A percentile compares a stretch with the other conserved stretches of the same genome.
These are phyloP conservation scores for Ganoderma lingzhi DNA, from an alignment of 1,284 basidiomycete genomes.

Conservation along the genomic window DNA sequence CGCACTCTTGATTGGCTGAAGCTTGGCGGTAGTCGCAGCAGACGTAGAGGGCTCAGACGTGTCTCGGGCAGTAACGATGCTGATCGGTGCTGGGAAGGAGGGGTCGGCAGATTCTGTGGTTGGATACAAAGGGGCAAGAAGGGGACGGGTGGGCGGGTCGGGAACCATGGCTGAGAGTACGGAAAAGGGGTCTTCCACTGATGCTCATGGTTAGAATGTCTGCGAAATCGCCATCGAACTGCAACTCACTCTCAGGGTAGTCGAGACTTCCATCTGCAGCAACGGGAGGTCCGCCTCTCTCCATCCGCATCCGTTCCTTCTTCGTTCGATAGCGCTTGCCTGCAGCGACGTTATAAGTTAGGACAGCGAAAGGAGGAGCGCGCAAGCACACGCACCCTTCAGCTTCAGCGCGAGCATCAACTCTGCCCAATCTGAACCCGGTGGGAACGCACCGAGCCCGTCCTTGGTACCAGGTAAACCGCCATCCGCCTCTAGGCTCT, in stretches of 20 bases:
- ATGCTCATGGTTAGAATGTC: conserved; percentile 24
- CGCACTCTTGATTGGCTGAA: conserved; percentile 23
- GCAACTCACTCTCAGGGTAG: conserved; percentile 67
- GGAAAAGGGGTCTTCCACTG: conserved; percentile 83
- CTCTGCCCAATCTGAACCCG: conserved; percentile 71
- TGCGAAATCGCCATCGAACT: not conserved
- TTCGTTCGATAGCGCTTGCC: conserved; percentile 82
- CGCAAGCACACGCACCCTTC: conserved; percentile 56
- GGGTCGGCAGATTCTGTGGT: conserved; percentile 40
- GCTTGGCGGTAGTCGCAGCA: conserved; percentile 15
- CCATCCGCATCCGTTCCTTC: conserved; percentile 76
- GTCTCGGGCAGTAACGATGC: conserved; percentile 36
- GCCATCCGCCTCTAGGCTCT: conserved; percentile 71
- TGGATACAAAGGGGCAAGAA: conserved; percentile 63
- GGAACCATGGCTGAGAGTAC: conserved; percentile 69
- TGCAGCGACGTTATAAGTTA: conserved; percentile 37
- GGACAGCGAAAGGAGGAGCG: not conserved
- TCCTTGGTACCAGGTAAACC: conserved; percentile 78
- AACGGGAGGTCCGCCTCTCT: conserved; percentile 74
- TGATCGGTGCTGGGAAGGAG: conserved; percentile 42
- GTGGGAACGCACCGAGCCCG: conserved; percentile 73
- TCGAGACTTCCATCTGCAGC: conserved; percentile 76
- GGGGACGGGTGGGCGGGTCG: conserved; percentile 60
- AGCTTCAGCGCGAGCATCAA: conserved; percentile 76
- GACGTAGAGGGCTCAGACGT: conserved; percentile 21